Percentiles rank a stretch among this genome's conserved stretches.
These are phyloP conservation scores for Xylariaceae sp. DNA, from an alignment of 2,329 filamentous ascomycete species.

Conservation along the genomic window DNA sequence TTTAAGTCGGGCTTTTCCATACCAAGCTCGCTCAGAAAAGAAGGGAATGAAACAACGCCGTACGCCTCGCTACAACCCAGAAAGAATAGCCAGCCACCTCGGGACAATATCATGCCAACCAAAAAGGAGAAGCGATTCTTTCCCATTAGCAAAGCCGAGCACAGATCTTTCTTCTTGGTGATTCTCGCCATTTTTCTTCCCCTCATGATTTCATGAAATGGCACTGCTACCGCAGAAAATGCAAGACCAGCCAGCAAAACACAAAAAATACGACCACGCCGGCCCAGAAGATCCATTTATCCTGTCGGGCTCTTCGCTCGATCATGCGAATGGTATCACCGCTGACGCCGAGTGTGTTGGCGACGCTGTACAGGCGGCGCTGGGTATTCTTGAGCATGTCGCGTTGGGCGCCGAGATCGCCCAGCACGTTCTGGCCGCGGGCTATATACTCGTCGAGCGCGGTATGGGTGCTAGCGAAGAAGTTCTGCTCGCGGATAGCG, in stretches of 20 bases:
- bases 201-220: no score
- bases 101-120: not conserved
- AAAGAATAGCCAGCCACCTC: conserved; percentile 3
- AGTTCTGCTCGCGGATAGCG: conserved; percentile 81
- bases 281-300: conserved; percentile 96
- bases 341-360: conserved; percentile 86
- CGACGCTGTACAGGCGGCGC: conserved; percentile 81
- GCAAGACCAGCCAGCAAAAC: conserved; percentile 88
- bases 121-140: not conserved
- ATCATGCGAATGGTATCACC: conserved; percentile 98
- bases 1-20: conserved; percentile 4
- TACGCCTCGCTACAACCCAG: conserved; percentile 18
- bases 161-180: no score
- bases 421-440: conserved; percentile 80
- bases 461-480: conserved; percentile 73
- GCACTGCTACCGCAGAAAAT: conserved; percentile 63
- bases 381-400: conserved; percentile 96
- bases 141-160: no score
- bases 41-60: conserved; percentile 3
- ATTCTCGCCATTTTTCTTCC: conserved; percentile 7
- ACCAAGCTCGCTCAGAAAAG: conserved; percentile 2
- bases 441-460: conserved; percentile 94
- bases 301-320: conserved; percentile 82
- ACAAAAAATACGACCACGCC: conserved; percentile 80
- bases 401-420: conserved; percentile 80